phyloP scores from a whole-genome alignment of 345 rosid species.

The Arabidopsis thaliana region DNA sequence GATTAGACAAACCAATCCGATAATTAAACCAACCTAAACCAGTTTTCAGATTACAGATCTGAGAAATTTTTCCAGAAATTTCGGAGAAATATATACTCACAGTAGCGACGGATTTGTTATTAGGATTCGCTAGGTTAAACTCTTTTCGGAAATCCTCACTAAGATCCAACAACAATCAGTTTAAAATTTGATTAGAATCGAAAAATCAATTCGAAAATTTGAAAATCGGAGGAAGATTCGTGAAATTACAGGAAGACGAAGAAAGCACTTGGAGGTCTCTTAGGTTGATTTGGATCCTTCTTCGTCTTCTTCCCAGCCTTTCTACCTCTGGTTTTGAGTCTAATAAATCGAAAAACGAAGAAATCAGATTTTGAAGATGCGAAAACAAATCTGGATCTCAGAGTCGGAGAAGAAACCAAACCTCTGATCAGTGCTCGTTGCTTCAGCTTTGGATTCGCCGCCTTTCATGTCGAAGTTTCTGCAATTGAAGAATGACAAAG shows the following conservation, averaged over 20 bases:
- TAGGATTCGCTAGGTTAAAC: constrained; percentile 71
- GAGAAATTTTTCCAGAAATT: not conserved
- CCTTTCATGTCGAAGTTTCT: constrained; percentile 69
- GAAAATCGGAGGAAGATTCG: constrained; percentile 6
- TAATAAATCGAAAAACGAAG: not conserved
- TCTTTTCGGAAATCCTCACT: constrained; percentile 76
- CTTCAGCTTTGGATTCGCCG: constrained; percentile 57
- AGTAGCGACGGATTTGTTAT: constrained; percentile 81
- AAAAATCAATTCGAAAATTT: not conserved
- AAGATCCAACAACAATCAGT: not conserved
- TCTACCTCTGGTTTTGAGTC: constrained; percentile 60
- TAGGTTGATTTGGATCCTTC: constrained; percentile 91
- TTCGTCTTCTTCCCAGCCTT: constrained; percentile 62
- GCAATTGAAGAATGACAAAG: constrained; percentile 28
- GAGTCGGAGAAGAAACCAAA: constrained; percentile 32
- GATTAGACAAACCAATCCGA: not conserved
- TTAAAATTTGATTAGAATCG: not conserved
- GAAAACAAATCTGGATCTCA: constrained; percentile 21
- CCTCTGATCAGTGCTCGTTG: constrained; percentile 53
- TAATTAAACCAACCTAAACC: not conserved
- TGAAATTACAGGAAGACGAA: constrained; percentile 77
- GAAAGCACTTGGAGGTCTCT: constrained; percentile 87
- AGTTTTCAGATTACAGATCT: constrained; percentile 12
- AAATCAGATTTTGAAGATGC: not conserved
- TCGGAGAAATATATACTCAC: constrained; percentile 44